Base-by-base conservation (phyloP, 306 rosid species). In the Arachis hypogaea region DNA sequence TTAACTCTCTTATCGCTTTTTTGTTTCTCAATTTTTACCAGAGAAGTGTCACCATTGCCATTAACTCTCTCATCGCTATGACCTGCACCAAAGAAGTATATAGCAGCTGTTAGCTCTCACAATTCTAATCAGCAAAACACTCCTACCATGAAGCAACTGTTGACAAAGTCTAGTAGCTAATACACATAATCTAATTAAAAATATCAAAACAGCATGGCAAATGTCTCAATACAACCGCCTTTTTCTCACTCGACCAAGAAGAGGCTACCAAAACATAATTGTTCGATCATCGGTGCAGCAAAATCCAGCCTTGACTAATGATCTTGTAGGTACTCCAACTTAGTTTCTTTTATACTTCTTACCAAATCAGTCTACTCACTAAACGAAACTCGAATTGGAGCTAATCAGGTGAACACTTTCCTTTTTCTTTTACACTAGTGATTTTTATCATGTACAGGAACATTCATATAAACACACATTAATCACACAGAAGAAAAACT, bases 41-140 rank as follows among this genome's bases (percentile, higher is more conserved):
- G 30, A 60, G 28, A 56, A 63, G 56, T 11, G 47, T 38, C 64
- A 72, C 73, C 50, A 41, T 81, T 73, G 66, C 75, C 71, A 46
- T 81, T 77, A 76, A 54, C 85, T 75, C 67, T 80, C 83, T 84
- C 81, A 49, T 68, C 71, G 36, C 47, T 72, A 59, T 59, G 78
- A 76, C 83, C 98, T 93, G 88, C 82, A 72, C 65, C 87, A 77
- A 74, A 36, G 81, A 77, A 58, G 63, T 46, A 69, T 12, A 56
- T 66, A 14, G 42, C 63, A 58, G 60, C 59, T 74, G 42, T 44
- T 72, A 46, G 55, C 66, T 62, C 69, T 66, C 68, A 11, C 40
- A 60, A 44, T 45, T 59, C 59, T 11, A 73, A 43, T 58, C 28
- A 63, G 73, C 76, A 79, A 51, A 42, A 38, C 5, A 2, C 28